Evolutionary conservation across 2,329 filamentous ascomycete species (phyloP).

Genomic region (Ophiosphaerella korrae): DNA sequence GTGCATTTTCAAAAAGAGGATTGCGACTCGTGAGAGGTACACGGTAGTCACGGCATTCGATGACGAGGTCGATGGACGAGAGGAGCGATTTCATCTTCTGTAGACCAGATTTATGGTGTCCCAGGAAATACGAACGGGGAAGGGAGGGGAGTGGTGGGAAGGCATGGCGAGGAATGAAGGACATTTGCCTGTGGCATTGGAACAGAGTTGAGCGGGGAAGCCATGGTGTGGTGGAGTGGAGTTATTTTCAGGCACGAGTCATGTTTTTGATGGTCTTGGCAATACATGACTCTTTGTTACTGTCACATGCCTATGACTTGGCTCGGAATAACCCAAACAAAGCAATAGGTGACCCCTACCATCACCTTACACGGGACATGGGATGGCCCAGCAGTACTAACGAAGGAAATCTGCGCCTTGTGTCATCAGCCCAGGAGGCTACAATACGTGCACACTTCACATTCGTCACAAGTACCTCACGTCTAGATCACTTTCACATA

Average conservation of each 20-base stretch:
- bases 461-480: too few species aligned
- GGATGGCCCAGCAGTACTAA: too few species aligned
- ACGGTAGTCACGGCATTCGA: slow-evolving; percentile 94
- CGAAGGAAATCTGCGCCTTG: too few species aligned
- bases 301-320: too few species aligned
- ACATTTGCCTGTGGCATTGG: slow-evolving; percentile 21
- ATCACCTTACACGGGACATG: too few species aligned
- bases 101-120: slow-evolving; percentile 85
- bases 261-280: background rate
- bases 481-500: too few species aligned
- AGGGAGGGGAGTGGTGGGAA: slow-evolving; percentile 78
- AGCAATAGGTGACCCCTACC: too few species aligned
- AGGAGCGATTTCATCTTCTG: slow-evolving; percentile 82
- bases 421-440: too few species aligned
- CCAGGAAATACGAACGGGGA: slow-evolving; percentile 89
- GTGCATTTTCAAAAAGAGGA: slow-evolving; percentile 79
- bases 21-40: slow-evolving; percentile 90
- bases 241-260: slow-evolving; percentile 7
- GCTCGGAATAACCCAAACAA: too few species aligned
- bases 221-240: background rate
- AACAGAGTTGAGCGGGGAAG: background rate
- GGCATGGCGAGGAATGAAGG: slow-evolving; percentile 70
- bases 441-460: too few species aligned
- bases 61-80: slow-evolving; percentile 79
- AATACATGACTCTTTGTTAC: background rate